Evolutionary conservation across 1,139 yeast genomes (phyloP), one percentile per base, ranked within the genome.

Genomic region (Geotrichum europaeum): DNA sequence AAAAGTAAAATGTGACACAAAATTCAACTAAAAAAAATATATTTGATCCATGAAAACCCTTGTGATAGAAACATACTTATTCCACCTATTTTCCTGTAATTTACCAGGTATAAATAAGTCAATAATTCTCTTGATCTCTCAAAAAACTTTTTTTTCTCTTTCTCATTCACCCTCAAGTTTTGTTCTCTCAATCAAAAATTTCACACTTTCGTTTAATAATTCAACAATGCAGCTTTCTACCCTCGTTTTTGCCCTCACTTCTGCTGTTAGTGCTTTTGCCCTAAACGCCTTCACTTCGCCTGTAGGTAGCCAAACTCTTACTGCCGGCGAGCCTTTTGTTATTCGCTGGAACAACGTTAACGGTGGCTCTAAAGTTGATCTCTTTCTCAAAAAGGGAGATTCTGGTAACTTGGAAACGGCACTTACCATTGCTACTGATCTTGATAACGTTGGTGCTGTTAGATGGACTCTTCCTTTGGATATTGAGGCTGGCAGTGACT

Each of bases 361-460:
- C 32, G 72, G 70, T 51, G 77, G 76, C 53, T 63, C 68, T 60
- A 63, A 67, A 52, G 70, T 75, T 61, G 68, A 72, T 63, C 68
- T 75, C 49, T 58, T 65, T 54, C 69, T 75, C 56, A 66, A 65
- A 63, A 56, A 71, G 62, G 78, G 78, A n/a, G 64, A 67, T 51
- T 59, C 76, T 45, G 58, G 63, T 63, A 65, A 73, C 66, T 68
- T 75, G 58, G 61, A 64, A 49, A 67, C 72, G 28, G 77, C 73
- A 18, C 65, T 74, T 60, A 72, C 75, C 60, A 73, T 75, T 65
- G 73, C 74, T 62, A 63, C 67, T 59, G 62, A 67, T 60, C 64
- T 74, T 55, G 61, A 67, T 58, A 75, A 75, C 72, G 68, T 69
- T 58, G 78, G 78, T 61, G 71, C 74, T 53, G 77, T 74, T 55